These are phyloP conservation scores for Phytophthora melonis DNA, from an alignment of 352 stramenopile species.

Conservation along the genomic window DNA sequence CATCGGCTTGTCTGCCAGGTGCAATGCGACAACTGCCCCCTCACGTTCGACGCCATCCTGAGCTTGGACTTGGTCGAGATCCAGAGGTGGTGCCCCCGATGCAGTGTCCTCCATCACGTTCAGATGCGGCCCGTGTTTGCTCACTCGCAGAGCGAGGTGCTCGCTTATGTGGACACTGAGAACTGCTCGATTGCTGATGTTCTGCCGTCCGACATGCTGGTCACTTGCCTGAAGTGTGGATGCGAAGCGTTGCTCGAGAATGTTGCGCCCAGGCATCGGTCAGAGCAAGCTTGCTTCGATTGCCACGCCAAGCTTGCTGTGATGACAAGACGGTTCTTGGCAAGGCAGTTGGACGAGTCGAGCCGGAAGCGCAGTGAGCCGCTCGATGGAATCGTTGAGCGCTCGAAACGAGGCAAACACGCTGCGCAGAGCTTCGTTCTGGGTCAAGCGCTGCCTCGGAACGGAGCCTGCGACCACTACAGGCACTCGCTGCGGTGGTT, in stretches of 20 bases:
- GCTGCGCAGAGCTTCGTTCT: conserved; percentile 59
- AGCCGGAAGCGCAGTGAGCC: conserved; percentile 16
- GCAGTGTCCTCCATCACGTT: conserved; percentile 67
- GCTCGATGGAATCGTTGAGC: conserved; percentile 20
- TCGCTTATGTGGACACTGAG: conserved; percentile 71
- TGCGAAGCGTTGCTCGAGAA: conserved; percentile 61
- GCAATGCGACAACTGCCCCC: conserved; percentile 70
- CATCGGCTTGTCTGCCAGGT: conserved; percentile 66
- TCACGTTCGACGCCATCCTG: conserved; percentile 68
- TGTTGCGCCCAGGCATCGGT: conserved; percentile 51
- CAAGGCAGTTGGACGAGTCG: conserved; percentile 23
- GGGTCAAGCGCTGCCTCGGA: conserved; percentile 69
- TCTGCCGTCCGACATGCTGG: conserved; percentile 65
- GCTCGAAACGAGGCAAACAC: conserved; percentile 41
- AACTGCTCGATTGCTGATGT: conserved; percentile 75
- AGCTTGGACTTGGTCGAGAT: conserved; percentile 45
- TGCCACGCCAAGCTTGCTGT: conserved; percentile 79
- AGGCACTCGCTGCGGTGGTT: conserved; percentile 79
- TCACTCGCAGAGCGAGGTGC: conserved; percentile 62
- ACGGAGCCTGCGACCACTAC: conserved; percentile 76
- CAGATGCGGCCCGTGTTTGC: conserved; percentile 66
- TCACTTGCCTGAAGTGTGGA: conserved; percentile 66
- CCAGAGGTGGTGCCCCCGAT: conserved; percentile 80
- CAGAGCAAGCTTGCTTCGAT: conserved; percentile 66
- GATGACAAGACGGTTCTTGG: conserved; percentile 59